Percentiles rank a stretch among this genome's conserved stretches.
Conservation (phyloP, 441 rosid genomes). For the Arabidopsis hybrid region DNA sequence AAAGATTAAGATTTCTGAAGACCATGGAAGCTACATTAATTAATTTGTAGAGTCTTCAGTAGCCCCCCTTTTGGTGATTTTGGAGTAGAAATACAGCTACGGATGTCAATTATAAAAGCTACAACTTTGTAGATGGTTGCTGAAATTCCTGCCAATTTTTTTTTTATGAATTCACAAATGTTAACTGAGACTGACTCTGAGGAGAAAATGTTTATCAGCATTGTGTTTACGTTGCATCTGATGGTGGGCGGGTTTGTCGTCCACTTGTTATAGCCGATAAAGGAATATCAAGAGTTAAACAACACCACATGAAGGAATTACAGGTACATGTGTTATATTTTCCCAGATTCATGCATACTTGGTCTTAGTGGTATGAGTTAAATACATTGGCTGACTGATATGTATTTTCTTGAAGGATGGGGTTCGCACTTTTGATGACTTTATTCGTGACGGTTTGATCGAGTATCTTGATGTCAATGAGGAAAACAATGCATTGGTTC, state of each 20-base stretch:
- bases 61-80: constrained; percentile 6
- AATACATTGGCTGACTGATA: constrained; percentile 39
- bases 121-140: constrained; percentile 9
- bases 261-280: constrained; percentile 97
- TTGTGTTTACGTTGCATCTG: constrained; percentile 95
- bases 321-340: constrained; percentile 55
- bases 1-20: constrained; percentile 18
- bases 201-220: constrained; percentile 55
- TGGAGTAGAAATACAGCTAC: constrained; percentile 18
- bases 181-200: constrained; percentile 39
- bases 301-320: constrained; percentile 93
- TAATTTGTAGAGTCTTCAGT: background rate
- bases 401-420: constrained; percentile 69
- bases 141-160: constrained; percentile 13
- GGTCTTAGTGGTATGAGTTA: constrained; percentile 24
- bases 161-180: constrained; percentile 10
- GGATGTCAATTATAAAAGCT: constrained; percentile 14
- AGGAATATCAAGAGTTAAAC: constrained; percentile 91
- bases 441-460: constrained; percentile 85
- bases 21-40: constrained; percentile 7
- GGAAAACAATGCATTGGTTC: constrained; percentile 96
- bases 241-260: constrained; percentile 99
- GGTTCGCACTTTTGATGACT: constrained; percentile 87
- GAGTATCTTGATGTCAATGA: constrained; percentile 99
- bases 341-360: constrained; percentile 33